These are phyloP conservation scores for Coelastrella sp. DNA, from an alignment of 139 green algal species.

Conservation along the genomic window DNA sequence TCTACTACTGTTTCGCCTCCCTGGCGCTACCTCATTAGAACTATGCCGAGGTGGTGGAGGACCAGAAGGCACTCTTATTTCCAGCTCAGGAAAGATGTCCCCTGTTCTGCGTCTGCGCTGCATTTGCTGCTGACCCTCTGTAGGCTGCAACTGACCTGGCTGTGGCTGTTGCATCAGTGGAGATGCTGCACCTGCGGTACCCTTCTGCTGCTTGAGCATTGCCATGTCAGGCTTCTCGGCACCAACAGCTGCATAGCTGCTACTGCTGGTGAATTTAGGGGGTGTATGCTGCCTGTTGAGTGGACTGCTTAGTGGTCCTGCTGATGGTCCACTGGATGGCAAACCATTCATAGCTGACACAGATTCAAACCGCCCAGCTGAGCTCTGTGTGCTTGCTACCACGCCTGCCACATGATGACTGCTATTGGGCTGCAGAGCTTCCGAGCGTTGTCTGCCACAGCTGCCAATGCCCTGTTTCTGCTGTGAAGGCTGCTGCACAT, in stretches of 20 bases:
- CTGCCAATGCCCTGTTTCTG: constrained; percentile 9
- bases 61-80: constrained; percentile 39
- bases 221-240: neutral
- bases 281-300: constrained; percentile 3
- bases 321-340: neutral
- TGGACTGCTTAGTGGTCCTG: neutral
- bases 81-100: constrained; percentile 41
- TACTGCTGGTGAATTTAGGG: neutral
- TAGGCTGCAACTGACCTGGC: neutral
- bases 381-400: no score
- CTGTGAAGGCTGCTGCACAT: constrained; percentile 8
- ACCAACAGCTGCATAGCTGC: neutral
- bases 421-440: neutral
- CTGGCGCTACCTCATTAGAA: no score
- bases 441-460: neutral
- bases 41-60: neutral
- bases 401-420: no score
- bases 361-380: no score
- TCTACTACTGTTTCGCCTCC: constrained; percentile 11
- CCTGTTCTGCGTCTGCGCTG: neutral
- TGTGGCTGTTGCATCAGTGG: constrained; percentile 8
- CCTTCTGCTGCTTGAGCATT: neutral
- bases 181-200: neutral
- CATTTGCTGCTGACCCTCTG: constrained; percentile 25
- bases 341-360: neutral